These are phyloP conservation scores for Ceratocystis ficicola DNA, from an alignment of 2,329 filamentous ascomycete genomes.

Conservation along the genomic window DNA sequence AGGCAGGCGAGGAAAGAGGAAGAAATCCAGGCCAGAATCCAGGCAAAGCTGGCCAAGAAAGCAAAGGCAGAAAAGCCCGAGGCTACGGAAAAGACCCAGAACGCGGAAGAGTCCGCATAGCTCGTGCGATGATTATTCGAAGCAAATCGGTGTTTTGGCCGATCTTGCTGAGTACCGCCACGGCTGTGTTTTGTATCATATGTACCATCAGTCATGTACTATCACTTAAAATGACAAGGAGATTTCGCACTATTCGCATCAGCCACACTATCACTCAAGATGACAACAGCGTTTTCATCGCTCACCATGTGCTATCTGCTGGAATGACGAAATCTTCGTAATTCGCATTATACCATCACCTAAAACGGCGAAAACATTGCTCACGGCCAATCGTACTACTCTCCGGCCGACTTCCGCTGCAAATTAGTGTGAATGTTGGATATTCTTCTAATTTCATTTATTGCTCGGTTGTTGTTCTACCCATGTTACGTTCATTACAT, in stretches of 20 bases:
- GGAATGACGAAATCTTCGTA: no score
- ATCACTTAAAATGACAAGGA: constrained; percentile 3
- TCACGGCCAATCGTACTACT: no score
- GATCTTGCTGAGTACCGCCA: neutral
- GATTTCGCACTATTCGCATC: neutral
- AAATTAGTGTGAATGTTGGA: no score
- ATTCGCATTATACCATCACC: no score
- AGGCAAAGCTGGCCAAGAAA: constrained; percentile 17
- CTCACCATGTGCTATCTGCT: no score
- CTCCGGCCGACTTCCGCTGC: no score
- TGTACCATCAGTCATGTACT: constrained; percentile 20
- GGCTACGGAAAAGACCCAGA: neutral
- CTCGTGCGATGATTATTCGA: neutral
- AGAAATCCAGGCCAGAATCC: constrained; percentile 22
- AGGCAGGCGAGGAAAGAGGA: constrained; percentile 31
- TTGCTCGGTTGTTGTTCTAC: no score
- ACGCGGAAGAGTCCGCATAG: neutral
- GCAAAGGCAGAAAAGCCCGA: neutral
- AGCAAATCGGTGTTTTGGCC: neutral
- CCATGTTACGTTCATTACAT: no score
- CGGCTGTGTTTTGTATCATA: constrained; percentile 18
- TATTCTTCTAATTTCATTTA: no score
- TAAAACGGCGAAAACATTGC: no score
- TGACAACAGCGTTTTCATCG: neutral
- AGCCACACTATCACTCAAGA: neutral